A percentile compares a stretch with the other conserved stretches of the same genome.
phyloP scores from a whole-genome alignment of 2,329 filamentous ascomycete genomes.

The Geoglossum cookeanum region DNA sequence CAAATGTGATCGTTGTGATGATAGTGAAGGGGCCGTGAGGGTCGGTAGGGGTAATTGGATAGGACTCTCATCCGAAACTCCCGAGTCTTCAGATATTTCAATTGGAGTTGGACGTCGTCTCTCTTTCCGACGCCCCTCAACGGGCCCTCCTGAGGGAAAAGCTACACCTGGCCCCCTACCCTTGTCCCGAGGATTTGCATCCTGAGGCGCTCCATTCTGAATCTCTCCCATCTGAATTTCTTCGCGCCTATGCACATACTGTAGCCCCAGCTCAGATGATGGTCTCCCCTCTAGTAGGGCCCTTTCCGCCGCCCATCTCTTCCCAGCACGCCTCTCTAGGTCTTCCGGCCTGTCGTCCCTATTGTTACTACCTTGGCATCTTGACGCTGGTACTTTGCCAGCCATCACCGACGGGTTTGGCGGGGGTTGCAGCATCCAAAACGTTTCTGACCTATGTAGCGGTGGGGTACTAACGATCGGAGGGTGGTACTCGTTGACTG shows the following conservation, averaged over 20 bases:
- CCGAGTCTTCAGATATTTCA: not conserved
- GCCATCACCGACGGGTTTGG: slow-evolving; percentile 84
- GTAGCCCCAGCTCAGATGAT: not conserved
- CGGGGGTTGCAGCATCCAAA: slow-evolving; percentile 86
- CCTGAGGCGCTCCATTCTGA: not conserved
- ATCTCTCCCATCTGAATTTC: not conserved
- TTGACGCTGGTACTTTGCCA: slow-evolving; percentile 49
- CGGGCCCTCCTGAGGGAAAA: not conserved
- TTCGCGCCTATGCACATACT: not conserved
- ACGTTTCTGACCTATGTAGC: slow-evolving; percentile 47
- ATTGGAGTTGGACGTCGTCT: not conserved
- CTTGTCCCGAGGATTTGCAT: no score
- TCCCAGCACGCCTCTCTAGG: slow-evolving; percentile 11
- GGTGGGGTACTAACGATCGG: slow-evolving; percentile 65
- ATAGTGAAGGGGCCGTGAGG: not conserved
- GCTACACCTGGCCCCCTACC: no score
- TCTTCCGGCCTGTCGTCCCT: slow-evolving; percentile 26
- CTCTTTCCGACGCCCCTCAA: not conserved
- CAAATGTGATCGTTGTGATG: not conserved
- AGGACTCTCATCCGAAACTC: not conserved
- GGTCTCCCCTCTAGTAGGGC: not conserved
- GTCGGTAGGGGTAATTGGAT: not conserved
- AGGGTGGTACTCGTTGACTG: slow-evolving; percentile 71
- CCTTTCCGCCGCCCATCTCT: not conserved
- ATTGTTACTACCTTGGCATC: slow-evolving; percentile 37